These are phyloP conservation scores for Penicillium nordicum DNA, from an alignment of 2,329 filamentous ascomycete species.

Conservation along the genomic window DNA sequence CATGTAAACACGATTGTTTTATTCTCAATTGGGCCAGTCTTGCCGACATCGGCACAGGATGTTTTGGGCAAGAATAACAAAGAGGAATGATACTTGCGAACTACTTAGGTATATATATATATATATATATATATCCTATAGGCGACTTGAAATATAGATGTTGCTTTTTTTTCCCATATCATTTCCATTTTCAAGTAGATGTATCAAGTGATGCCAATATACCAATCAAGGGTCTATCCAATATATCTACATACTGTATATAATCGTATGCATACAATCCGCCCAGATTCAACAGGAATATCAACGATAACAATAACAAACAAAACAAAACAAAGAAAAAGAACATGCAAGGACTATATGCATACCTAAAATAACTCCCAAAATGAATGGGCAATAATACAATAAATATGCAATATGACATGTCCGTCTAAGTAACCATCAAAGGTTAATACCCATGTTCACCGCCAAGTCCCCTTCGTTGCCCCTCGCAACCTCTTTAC, in stretches of 20 bases:
- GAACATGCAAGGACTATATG: constrained; percentile 4
- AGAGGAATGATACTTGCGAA: background rate
- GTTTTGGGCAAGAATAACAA: background rate
- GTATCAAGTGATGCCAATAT: background rate
- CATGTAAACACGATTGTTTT: background rate
- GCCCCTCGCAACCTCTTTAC: constrained; percentile 32
- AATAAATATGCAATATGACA: constrained; percentile 11
- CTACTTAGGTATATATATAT: background rate
- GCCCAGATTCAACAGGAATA: background rate
- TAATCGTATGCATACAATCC: background rate
- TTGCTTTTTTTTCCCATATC: background rate
- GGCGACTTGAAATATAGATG: background rate
- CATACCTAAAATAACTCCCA: background rate
- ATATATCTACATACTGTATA: background rate
- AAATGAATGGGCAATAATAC: constrained; percentile 2
- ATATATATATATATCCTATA: background rate
- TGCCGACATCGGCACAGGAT: background rate
- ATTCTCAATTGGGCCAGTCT: background rate
- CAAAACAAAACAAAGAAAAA: background rate
- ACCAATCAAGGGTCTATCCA: background rate
- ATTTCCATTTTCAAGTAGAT: background rate
- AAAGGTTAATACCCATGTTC: constrained; percentile 12
- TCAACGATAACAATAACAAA: background rate
- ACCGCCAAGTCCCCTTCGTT: constrained; percentile 27
- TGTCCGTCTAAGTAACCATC: background rate